Evolutionary conservation across 176 grass and related monocot genomes (phyloP).

Genomic region (Carex cristatella): DNA sequence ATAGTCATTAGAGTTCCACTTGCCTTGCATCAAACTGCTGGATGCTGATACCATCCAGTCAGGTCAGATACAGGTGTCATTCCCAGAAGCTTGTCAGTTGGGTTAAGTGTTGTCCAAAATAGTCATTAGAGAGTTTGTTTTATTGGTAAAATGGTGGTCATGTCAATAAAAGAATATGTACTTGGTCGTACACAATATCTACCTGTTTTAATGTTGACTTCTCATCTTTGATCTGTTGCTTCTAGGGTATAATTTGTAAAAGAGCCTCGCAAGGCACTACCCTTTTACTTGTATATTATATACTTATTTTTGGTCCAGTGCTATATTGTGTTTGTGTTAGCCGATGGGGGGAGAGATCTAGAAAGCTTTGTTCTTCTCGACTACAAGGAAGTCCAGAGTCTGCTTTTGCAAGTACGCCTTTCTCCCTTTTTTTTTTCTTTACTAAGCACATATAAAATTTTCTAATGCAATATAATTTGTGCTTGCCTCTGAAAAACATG

Average conservation of each 20-base stretch:
- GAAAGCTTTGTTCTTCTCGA: slow-evolving; percentile 65
- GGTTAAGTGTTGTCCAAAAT: not conserved
- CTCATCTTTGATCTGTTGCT: not conserved
- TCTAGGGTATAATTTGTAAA: not conserved
- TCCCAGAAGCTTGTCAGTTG: not conserved
- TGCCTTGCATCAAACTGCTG: not conserved
- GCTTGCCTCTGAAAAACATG: not conserved
- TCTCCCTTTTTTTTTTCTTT: slow-evolving; percentile 11
- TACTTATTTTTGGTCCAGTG: slow-evolving; percentile 44
- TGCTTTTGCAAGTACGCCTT: slow-evolving; percentile 71
- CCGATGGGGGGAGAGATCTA: slow-evolving; percentile 87
- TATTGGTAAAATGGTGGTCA: not conserved
- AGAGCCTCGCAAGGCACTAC: not conserved
- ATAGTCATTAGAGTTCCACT: not conserved
- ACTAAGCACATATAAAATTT: not conserved
- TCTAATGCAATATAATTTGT: not conserved
- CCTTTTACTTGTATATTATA: not conserved
- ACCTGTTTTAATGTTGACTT: not conserved
- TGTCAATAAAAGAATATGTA: not conserved
- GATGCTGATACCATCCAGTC: not conserved
- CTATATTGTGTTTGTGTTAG: slow-evolving; percentile 81
- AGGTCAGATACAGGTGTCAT: not conserved
- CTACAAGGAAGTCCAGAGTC: slow-evolving; percentile 64
- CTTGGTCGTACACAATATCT: not conserved
- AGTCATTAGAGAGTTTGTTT: not conserved